Evolutionary conservation across 495 filamentous ascomycete genomes (phyloP), one percentile per base, ranked within the genome.

Genomic region (Lasiosphaeria ovina): DNA sequence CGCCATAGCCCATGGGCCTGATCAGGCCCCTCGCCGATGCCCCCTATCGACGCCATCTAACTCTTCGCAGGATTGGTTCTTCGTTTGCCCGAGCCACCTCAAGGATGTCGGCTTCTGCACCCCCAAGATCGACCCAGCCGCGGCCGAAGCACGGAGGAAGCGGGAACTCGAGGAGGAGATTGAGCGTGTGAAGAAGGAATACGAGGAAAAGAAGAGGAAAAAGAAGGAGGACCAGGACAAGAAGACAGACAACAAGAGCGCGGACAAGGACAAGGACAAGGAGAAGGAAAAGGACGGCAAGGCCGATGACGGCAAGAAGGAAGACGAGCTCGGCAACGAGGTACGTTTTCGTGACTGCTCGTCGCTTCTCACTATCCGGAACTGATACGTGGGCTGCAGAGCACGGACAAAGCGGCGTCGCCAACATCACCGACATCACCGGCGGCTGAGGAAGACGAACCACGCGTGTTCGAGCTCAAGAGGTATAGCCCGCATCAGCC

Each of bases 381-480:
- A 59, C 49, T 35, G 0, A 12, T 12, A 12, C 17, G 11, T 35
- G 35, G 35, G 24, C 45, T 40, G 33, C 35, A 68, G 62, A 47
- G 14, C 31, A 66, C 79, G 16, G 69, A 77, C n/a, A 74, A 76
- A n/a, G 54, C 69, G 24, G 24, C 2, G 2, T 24, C 24, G 24
- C 24, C 24, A 24, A 24, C 24, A 24, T 24, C 24, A 24, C 24
- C 24, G 10, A 71, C 71, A 6, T 63, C 69, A 36, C 67, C 70
- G 24, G 69, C 79, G 34, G 74, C 75, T 50, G 81, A 83, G 35
- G 83, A 84, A 40, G 82, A 84, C 56, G 85, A 85, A 64, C 91
- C 92, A 51, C 81, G 94, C 57, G 79, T 97, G 36, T 98, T 95
- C 75, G 82, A 88, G 61, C 76, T 98, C 64, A 89, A 95, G 64